phyloP scores from a whole-genome alignment of 768 basidiomycete genomes.

The Ramaria sp. region DNA sequence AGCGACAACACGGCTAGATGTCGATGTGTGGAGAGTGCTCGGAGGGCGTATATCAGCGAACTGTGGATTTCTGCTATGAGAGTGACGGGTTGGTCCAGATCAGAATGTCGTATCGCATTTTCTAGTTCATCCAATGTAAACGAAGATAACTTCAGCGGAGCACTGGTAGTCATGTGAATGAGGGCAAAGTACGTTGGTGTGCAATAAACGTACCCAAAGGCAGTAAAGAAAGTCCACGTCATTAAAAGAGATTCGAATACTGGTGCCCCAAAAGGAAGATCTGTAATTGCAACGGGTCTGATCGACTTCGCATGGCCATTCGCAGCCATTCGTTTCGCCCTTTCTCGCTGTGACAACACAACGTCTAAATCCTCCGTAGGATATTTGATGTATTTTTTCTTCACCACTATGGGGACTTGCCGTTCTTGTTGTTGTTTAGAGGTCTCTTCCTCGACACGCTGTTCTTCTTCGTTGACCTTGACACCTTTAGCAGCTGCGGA shows the following conservation, averaged over 20 bases:
- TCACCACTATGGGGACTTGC: constrained; percentile 61
- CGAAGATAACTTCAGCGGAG: constrained; percentile 76
- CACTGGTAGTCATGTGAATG: constrained; percentile 31
- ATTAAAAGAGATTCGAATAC: constrained; percentile 80
- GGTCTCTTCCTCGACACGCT: constrained; percentile 57
- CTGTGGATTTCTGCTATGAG: constrained; percentile 86
- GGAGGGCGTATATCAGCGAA: constrained; percentile 76
- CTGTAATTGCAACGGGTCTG: constrained; percentile 47
- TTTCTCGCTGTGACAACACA: constrained; percentile 68
- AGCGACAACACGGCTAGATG: constrained; percentile 68
- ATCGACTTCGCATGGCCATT: constrained; percentile 32
- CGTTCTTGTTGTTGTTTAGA: constrained; percentile 49
- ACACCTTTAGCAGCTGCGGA: constrained; percentile 20
- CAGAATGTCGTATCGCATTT: constrained; percentile 69
- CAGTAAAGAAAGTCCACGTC: constrained; percentile 89
- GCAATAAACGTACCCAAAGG: constrained; percentile 65
- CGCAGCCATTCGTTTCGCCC: constrained; percentile 50
- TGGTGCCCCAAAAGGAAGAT: constrained; percentile 42
- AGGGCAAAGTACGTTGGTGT: neutral
- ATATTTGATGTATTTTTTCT: constrained; percentile 85
- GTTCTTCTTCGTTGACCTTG: constrained; percentile 39
- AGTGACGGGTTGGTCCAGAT: constrained; percentile 54
- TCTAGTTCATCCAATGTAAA: constrained; percentile 94
- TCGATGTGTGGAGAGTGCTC: constrained; percentile 69
- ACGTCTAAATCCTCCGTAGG: constrained; percentile 90